A percentile compares a stretch with the other conserved stretches of the same genome.
Evolutionary conservation across 805 yeast genomes (phyloP).

Genomic region (Kuraishia borneana): DNA sequence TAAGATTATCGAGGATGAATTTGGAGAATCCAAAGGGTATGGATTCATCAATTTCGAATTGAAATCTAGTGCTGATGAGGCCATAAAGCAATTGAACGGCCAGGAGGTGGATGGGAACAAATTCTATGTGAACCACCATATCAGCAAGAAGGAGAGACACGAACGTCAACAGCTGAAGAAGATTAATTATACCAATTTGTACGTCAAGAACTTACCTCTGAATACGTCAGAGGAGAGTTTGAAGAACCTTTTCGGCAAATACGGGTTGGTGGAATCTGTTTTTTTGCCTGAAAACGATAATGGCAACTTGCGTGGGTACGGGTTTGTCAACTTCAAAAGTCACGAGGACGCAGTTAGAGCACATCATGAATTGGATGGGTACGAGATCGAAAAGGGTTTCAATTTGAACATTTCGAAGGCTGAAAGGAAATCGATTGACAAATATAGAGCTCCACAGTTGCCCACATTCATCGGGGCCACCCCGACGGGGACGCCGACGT

Average conservation of each 20-base stretch:
- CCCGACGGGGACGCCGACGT: slow-evolving; percentile 2
- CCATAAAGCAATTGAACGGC: slow-evolving; percentile 33
- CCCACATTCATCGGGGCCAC: slow-evolving; percentile 2
- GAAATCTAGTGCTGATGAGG: slow-evolving; percentile 48
- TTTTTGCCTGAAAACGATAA: slow-evolving; percentile 36
- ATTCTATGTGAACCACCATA: slow-evolving; percentile 49
- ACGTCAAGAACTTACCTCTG: slow-evolving; percentile 39
- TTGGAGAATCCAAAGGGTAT: slow-evolving; percentile 34
- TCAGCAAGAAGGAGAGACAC: slow-evolving; percentile 51
- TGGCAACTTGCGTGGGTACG: slow-evolving; percentile 29
- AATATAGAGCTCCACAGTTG: slow-evolving; percentile 10
- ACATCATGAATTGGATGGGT: slow-evolving; percentile 35
- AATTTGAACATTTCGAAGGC: slow-evolving; percentile 29
- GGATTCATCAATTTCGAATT: slow-evolving; percentile 60
- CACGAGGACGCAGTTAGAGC: slow-evolving; percentile 39
- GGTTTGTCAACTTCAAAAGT: slow-evolving; percentile 37
- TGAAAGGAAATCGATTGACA: slow-evolving; percentile 18
- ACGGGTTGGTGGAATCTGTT: slow-evolving; percentile 36
- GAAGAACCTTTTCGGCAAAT: slow-evolving; percentile 28
- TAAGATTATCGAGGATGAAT: slow-evolving; percentile 35
- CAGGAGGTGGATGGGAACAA: slow-evolving; percentile 16
- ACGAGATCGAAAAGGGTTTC: slow-evolving; percentile 20
- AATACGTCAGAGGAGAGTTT: slow-evolving; percentile 25
- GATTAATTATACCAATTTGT: slow-evolving; percentile 40
- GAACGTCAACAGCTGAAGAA: slow-evolving; percentile 31